Conservation (phyloP, 75 land plant genomes). For the Azolla pinnata region DNA sequence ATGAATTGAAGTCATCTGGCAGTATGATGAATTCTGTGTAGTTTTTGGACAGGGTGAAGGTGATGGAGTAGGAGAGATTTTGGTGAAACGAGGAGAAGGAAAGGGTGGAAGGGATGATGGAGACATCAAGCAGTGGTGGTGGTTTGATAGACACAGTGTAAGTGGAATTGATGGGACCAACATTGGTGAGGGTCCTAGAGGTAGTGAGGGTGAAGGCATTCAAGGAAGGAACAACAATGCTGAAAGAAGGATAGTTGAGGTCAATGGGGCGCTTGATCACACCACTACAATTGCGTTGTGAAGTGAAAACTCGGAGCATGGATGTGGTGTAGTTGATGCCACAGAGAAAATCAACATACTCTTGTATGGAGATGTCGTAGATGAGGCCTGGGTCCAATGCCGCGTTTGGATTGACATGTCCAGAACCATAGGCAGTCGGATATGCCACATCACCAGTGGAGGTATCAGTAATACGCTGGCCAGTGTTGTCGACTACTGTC, state of each 20-base stretch:
- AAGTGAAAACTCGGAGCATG: not conserved
- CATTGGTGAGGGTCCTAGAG: constrained; percentile 53
- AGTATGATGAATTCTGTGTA: not conserved
- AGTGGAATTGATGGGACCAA: constrained; percentile 26
- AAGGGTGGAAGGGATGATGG: constrained; percentile 40
- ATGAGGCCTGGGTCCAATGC: constrained; percentile 23
- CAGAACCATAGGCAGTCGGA: constrained; percentile 28
- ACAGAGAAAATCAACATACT: constrained; percentile 25
- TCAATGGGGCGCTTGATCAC: constrained; percentile 6
- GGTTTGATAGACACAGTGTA: constrained; percentile 35
- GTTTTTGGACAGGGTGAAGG: constrained; percentile 23
- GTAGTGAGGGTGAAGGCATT: constrained; percentile 24
- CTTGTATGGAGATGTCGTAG: constrained; percentile 14
- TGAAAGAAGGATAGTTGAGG: constrained; percentile 69
- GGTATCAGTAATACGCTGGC: constrained; percentile 28
- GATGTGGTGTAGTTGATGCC: constrained; percentile 2
- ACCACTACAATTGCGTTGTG: not conserved
- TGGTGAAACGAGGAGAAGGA: constrained; percentile 27
- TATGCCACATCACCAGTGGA: constrained; percentile 20
- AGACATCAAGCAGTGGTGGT: constrained; percentile 25
- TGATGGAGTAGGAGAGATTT: constrained; percentile 44
- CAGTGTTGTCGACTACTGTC: constrained; percentile 27
- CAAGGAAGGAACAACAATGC: constrained; percentile 18
- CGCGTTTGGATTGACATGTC: constrained; percentile 12
- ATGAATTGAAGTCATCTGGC: not conserved